A percentile compares a stretch with the other conserved stretches of the same genome.
phyloP scores from a whole-genome alignment of 1,284 basidiomycete species.

The Exobasidium cylindrosporum region DNA sequence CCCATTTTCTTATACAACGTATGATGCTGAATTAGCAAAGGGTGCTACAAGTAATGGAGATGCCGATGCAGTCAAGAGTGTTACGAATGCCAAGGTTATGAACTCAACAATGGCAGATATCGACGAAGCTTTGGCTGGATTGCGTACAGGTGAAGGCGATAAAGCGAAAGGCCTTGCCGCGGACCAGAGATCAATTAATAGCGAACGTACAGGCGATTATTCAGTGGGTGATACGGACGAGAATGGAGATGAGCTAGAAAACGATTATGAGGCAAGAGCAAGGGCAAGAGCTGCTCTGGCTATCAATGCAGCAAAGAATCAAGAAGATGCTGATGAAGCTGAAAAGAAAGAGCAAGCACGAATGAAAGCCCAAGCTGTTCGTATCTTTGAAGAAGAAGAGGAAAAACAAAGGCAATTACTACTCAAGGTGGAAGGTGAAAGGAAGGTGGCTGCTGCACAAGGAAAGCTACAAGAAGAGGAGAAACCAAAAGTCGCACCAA shows the following conservation, averaged over 20 bases:
- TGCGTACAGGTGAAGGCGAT: slow-evolving; percentile 24
- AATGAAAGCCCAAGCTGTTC: slow-evolving; percentile 31
- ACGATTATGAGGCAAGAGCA: slow-evolving; percentile 24
- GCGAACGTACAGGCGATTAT: slow-evolving; percentile 30
- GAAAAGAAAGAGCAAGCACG: slow-evolving; percentile 37
- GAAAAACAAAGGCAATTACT: slow-evolving; percentile 37
- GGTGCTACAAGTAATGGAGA: slow-evolving; percentile 18
- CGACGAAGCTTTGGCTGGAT: slow-evolving; percentile 49
- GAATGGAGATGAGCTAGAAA: slow-evolving; percentile 24
- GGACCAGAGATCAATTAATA: slow-evolving; percentile 24
- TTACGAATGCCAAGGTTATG: slow-evolving; percentile 31
- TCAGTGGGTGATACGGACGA: slow-evolving; percentile 28
- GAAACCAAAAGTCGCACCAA: slow-evolving; percentile 36
- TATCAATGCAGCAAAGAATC: slow-evolving; percentile 46
- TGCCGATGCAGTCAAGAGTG: slow-evolving; percentile 13
- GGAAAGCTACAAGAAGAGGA: slow-evolving; percentile 25
- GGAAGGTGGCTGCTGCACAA: slow-evolving; percentile 31
- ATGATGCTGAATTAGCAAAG: slow-evolving; percentile 37
- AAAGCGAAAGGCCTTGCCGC: not conserved
- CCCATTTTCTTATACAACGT: slow-evolving; percentile 78
- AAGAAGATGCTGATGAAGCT: slow-evolving; percentile 29
- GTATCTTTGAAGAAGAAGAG: slow-evolving; percentile 47
- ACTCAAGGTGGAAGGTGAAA: slow-evolving; percentile 35
- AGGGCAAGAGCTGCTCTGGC: slow-evolving; percentile 50
- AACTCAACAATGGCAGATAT: slow-evolving; percentile 53